Base-by-base conservation (phyloP, 148 eudicot species). In the Vaccinium vitisidaea region DNA sequence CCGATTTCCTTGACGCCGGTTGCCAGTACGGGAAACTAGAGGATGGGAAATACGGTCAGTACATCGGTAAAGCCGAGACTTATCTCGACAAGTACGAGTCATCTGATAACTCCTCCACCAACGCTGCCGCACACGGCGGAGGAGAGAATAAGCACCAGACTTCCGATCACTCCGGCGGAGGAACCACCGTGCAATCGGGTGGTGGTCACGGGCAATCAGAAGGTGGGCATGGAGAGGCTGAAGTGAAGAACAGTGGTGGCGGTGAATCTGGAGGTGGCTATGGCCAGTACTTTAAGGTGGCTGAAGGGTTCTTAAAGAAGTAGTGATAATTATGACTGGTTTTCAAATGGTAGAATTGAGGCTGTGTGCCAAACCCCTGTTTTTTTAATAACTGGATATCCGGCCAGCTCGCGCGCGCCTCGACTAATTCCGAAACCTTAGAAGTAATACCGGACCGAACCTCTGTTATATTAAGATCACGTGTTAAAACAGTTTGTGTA, bases 1-100 rank as follows among this genome's bases (percentile, higher is more conserved):
- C 90, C 13, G 89, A 92, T 15, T 63, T 91, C 75, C 86, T 91
- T 59, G 86, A 84, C 58, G 94, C 91, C 0, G 92, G 90, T 25
- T 69, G 86, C 79, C 80, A 54, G 2, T 88, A 88, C 30, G 93
- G 91, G 0, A 90, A 90, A 49, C 73, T 93, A 1, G 93, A 90
- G 9, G 91, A 90, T 3, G 85, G 53, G 7, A 88, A 90, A 2
- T 53, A 86, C 1, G 96, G 94, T 0, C 84, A 88, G 77, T 88
- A 89, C 75, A 55, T 92, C 25, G 88, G 77, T 54, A 88, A 92
- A 85, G 94, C 95, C 8, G 91, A 91, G 86, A 86, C 74, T 25
- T 92, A 92, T 84, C 89, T 93, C 43, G 91, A 90, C 56, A 12
- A 83, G 16, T 84, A 79, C 65, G 83, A 85, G 55, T 8, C 85